Percentiles rank a stretch among this genome's conserved stretches.
phyloP scores from a whole-genome alignment of 164 flowering plant species.

The Dillenia suffruticosa region DNA sequence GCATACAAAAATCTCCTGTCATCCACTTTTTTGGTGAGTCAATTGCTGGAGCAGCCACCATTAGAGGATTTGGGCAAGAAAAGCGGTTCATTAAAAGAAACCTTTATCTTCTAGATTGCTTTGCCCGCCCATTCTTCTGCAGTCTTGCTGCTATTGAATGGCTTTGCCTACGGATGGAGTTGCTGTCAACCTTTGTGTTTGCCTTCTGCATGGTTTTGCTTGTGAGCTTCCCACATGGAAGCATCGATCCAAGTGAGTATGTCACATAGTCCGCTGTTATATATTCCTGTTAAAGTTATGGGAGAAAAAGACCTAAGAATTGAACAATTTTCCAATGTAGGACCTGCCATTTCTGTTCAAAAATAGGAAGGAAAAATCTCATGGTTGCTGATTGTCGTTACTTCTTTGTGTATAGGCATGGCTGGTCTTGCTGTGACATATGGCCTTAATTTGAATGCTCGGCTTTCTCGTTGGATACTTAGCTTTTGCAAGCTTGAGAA shows the following conservation, averaged over 20 bases:
- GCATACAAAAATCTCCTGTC: conserved; percentile 95
- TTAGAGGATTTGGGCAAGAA: conserved; percentile 97
- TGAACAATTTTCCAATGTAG: too few species aligned
- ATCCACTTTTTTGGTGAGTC: conserved; percentile 96
- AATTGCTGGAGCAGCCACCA: conserved; percentile 96
- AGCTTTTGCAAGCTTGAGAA: conserved; percentile 99
- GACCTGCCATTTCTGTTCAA: too few species aligned
- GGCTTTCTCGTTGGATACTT: conserved; percentile 92
- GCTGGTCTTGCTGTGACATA: conserved; percentile 98
- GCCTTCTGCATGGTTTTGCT: conserved; percentile 96
- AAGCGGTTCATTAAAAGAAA: conserved; percentile 95
- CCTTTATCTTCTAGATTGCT: conserved; percentile 90
- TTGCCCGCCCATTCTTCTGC: conserved; percentile 96
- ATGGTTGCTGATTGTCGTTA: conserved; percentile 5
- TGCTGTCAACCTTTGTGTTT: conserved; percentile 93
- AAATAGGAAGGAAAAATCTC: too few species aligned
- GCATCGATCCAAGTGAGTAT: conserved; percentile 83
- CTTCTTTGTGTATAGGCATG: conserved; percentile 57
- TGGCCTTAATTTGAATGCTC: conserved; percentile 94
- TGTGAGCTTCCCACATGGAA: conserved; percentile 93
- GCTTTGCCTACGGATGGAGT: conserved; percentile 97
- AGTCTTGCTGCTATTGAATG: conserved; percentile 97
- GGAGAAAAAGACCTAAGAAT: too few species aligned
- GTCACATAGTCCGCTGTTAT: conserved; percentile 16
- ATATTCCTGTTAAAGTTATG: too few species aligned